Evolutionary conservation across 441 rosid species (phyloP).

Genomic region (Erodium trifolium): DNA sequence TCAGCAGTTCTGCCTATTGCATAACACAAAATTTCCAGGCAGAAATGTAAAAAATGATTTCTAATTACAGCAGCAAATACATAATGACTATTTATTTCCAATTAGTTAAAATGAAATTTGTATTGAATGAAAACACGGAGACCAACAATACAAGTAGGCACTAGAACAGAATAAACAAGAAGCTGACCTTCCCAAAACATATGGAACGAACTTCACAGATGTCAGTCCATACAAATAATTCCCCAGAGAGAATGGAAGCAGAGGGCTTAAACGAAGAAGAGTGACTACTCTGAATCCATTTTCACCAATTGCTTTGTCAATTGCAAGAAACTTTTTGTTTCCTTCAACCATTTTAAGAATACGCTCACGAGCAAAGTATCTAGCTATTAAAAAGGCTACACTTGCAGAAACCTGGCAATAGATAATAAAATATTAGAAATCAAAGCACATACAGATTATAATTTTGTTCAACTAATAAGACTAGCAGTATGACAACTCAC

Average conservation of each 20-base stretch:
- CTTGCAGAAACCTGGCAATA: slow-evolving; percentile 77
- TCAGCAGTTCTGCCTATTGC: no score
- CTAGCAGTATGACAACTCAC: slow-evolving; percentile 37
- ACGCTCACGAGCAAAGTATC: slow-evolving; percentile 94
- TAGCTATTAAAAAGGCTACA: slow-evolving; percentile 81
- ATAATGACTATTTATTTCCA: no score
- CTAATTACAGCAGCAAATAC: no score
- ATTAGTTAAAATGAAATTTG: neutral
- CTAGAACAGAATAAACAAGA: slow-evolving; percentile 16
- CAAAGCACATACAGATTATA: slow-evolving; percentile 9
- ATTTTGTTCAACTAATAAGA: neutral
- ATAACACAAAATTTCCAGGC: no score
- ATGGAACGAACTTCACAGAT: slow-evolving; percentile 86
- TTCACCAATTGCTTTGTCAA: slow-evolving; percentile 95
- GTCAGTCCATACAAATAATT: slow-evolving; percentile 92
- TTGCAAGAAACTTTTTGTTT: slow-evolving; percentile 91
- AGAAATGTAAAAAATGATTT: no score
- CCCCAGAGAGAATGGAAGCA: slow-evolving; percentile 93
- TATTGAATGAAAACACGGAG: neutral
- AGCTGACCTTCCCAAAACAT: slow-evolving; percentile 80
- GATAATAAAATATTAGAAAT: slow-evolving; percentile 22
- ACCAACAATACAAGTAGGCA: neutral
- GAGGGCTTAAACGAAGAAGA: slow-evolving; percentile 89
- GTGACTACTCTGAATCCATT: slow-evolving; percentile 91
- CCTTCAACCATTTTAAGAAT: slow-evolving; percentile 92